These are phyloP conservation scores for Bipolaris sorokiniana DNA, from an alignment of 2,329 filamentous ascomycete species.

Conservation along the genomic window DNA sequence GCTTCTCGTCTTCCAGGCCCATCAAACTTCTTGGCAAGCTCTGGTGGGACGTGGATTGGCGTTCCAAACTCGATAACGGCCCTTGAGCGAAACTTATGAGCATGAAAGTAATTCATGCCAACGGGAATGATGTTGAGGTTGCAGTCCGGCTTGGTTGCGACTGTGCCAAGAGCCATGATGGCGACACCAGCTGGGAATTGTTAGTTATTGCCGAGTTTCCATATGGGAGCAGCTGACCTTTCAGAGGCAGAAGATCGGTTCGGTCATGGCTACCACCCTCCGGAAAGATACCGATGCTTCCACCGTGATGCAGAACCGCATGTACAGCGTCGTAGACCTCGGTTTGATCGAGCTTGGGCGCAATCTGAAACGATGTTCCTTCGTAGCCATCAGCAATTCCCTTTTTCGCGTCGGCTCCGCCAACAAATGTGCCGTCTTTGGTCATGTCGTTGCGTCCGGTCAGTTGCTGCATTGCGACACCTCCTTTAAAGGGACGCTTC, in stretches of 20 bases:
- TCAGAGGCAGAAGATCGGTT: conserved; percentile 86
- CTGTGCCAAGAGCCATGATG: conserved; percentile 92
- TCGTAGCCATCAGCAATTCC: conserved; percentile 64
- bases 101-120: conserved; percentile 99
- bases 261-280: conserved; percentile 96
- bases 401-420: conserved; percentile 59
- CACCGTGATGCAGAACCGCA: conserved; percentile 76
- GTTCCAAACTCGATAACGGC: conserved; percentile 95
- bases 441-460: conserved; percentile 79
- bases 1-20: conserved; percentile 75
- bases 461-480: conserved; percentile 76
- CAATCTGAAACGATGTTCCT: conserved; percentile 84
- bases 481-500: conserved; percentile 85
- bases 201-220: conserved; percentile 21
- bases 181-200: conserved; percentile 76
- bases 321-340: conserved; percentile 95
- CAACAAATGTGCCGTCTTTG: conserved; percentile 67
- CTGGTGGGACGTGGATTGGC: conserved; percentile 81
- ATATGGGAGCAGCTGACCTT: conserved; percentile 49
- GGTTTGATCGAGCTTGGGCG: conserved; percentile 92
- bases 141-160: conserved; percentile 84
- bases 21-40: conserved; percentile 85
- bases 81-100: conserved; percentile 95
- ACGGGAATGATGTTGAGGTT: conserved; percentile 94
- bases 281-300: conserved; percentile 95